phyloP scores from a whole-genome alignment of 257 asterid species.

The Agastache rugosa region DNA sequence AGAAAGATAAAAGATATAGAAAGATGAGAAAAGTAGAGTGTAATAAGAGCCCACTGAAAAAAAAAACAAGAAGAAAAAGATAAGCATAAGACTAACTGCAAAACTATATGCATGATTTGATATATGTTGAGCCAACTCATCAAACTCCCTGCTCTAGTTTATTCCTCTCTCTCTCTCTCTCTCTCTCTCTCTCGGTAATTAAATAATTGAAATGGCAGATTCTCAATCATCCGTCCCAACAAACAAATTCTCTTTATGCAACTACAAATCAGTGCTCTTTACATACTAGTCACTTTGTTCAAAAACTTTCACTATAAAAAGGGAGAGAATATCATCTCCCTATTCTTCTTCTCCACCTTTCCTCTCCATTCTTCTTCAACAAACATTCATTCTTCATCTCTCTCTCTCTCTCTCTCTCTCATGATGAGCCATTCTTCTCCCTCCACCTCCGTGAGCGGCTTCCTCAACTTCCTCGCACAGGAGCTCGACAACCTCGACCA shows the following conservation, averaged over 20 bases:
- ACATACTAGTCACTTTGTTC: neutral
- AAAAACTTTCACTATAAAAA: slow-evolving; percentile 12
- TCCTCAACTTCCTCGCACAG: slow-evolving; percentile 56
- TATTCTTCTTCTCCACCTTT: slow-evolving; percentile 8
- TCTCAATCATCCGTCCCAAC: slow-evolving; percentile 79
- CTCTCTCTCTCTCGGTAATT: slow-evolving; percentile 8
- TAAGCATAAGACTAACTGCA: slow-evolving; percentile 3
- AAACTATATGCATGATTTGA: slow-evolving; percentile 21
- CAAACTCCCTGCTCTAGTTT: neutral
- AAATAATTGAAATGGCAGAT: slow-evolving; percentile 53
- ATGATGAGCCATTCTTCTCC: slow-evolving; percentile 68
- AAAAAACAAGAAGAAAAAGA: neutral
- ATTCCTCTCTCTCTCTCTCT: slow-evolving; percentile 11
- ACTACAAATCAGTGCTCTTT: slow-evolving; percentile 41
- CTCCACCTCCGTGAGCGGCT: slow-evolving; percentile 53
- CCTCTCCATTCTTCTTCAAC: neutral
- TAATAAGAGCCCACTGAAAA: neutral
- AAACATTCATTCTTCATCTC: neutral
- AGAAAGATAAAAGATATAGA: neutral
- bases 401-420: slow-evolving; percentile 22
- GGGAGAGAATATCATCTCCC: neutral
- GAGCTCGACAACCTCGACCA: slow-evolving; percentile 69
- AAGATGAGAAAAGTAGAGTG: neutral
- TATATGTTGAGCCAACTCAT: slow-evolving; percentile 28
- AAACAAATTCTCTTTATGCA: slow-evolving; percentile 52